These are phyloP conservation scores for Aspergillus unguis DNA, from an alignment of 2,329 filamentous ascomycete species.

Conservation along the genomic window DNA sequence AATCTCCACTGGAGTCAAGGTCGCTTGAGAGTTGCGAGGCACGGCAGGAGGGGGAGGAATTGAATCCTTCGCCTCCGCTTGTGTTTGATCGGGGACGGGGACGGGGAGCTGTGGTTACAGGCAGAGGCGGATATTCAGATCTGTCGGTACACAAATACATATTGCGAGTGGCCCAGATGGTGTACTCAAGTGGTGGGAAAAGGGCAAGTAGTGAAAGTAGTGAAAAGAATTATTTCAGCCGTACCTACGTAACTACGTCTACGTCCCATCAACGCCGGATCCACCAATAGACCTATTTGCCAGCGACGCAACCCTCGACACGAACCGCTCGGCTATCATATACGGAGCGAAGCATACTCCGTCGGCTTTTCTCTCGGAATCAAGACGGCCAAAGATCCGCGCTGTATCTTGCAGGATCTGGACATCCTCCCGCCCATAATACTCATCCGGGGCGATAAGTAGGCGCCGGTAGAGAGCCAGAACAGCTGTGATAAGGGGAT, in stretches of 20 bases:
- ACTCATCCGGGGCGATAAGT: neutral
- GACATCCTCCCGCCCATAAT: neutral
- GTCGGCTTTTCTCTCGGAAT: neutral
- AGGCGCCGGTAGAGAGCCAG: constrained; percentile 5
- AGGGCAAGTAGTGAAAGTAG: too few species aligned
- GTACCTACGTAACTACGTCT: too few species aligned
- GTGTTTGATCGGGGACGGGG: neutral
- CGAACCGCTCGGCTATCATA: neutral
- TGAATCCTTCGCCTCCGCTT: neutral
- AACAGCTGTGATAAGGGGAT: constrained; percentile 6
- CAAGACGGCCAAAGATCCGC: neutral
- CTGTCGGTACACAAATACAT: too few species aligned
- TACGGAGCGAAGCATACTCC: neutral
- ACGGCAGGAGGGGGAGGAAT: neutral
- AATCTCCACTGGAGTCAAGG: too few species aligned
- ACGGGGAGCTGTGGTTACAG: too few species aligned
- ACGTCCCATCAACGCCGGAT: neutral
- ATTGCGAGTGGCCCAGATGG: too few species aligned
- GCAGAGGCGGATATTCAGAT: too few species aligned
- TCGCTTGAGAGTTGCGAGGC: neutral
- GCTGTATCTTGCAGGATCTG: constrained; percentile 5
- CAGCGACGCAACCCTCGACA: neutral
- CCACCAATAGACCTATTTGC: neutral
- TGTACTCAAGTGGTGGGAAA: too few species aligned
- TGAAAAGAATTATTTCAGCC: too few species aligned